Evolutionary conservation across 2,329 filamentous ascomycete species (phyloP), one percentile per base, ranked within the genome.

Genomic region (Penicillium glabrum): DNA sequence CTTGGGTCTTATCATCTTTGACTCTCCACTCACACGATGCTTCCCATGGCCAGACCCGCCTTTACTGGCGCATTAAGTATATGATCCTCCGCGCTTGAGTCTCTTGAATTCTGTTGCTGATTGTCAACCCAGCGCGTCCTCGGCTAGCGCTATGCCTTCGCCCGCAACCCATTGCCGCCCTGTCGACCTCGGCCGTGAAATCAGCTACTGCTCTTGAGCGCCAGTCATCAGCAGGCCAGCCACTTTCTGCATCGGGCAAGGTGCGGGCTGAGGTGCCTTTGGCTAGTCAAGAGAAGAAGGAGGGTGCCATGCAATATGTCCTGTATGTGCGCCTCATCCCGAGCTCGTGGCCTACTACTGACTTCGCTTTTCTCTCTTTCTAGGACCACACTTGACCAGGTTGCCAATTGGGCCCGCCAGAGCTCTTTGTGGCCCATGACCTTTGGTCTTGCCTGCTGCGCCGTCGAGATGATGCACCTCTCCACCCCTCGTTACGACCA

Each of bases 391-490:
- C 73, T 77, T 71, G 91, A 96, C 74, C 85, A 89, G 72, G 85
- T 96, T 67, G 81, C 89, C 76, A 96, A 95, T 79, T 96, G 91
- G 91, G 90, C 88, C 53, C 89, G 91, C 50, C 91, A 96, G 77
- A 88, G 88, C 63, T 96, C 91, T 21, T 81, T 96, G 59, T 96
- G 91, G 91, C 91, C 91, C 68, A 91, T 96, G 89, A 95, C 90
- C 46, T 96, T 96, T 76, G 91, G 89, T 62, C 88, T 96, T 58
- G 91, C 91, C 68, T 96, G 91, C 83, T 96, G 91, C 78, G 91
- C 90, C 77, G 80, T 96, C 72, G 91, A 96, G 75, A 96, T 96
- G 91, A 96, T 96, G 91, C 91, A 96, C 77, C 82, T 93, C 46
- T 96, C 91, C 44, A 92, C 90, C 52, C 91, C 91, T 33, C 89